These are phyloP conservation scores for Beta lomatogona DNA, from an alignment of 179 eudicot genomes.

Conservation along the genomic window DNA sequence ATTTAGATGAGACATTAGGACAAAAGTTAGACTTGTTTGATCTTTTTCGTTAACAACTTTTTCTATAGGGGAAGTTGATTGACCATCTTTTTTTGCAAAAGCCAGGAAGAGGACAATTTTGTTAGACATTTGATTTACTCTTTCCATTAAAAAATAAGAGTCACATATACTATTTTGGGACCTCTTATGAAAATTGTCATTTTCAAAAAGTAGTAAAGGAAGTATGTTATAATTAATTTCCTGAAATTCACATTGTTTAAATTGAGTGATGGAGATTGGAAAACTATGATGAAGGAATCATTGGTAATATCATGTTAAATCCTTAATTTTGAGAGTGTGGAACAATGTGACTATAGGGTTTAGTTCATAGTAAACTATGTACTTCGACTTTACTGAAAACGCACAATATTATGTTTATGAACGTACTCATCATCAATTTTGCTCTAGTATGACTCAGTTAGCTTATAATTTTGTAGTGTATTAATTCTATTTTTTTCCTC, in stretches of 20 bases:
- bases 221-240: neutral
- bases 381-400: neutral
- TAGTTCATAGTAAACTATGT: neutral
- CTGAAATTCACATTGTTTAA: neutral
- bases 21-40: no score
- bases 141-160: neutral
- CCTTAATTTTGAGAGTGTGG: neutral
- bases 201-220: neutral
- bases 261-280: neutral
- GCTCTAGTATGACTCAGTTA: neutral
- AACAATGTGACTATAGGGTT: neutral
- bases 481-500: neutral
- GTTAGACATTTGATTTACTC: neutral
- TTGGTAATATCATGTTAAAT: neutral
- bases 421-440: neutral
- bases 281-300: neutral
- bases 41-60: neutral
- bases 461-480: neutral
- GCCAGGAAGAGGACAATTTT: no score
- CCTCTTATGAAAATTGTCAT: neutral
- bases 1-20: neutral
- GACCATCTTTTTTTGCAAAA: neutral
- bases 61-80: neutral
- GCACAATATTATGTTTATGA: neutral
- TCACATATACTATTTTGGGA: neutral